These are phyloP conservation scores for Cryphonectria carpinicola DNA, from an alignment of 2,329 filamentous ascomycete genomes.

Conservation along the genomic window DNA sequence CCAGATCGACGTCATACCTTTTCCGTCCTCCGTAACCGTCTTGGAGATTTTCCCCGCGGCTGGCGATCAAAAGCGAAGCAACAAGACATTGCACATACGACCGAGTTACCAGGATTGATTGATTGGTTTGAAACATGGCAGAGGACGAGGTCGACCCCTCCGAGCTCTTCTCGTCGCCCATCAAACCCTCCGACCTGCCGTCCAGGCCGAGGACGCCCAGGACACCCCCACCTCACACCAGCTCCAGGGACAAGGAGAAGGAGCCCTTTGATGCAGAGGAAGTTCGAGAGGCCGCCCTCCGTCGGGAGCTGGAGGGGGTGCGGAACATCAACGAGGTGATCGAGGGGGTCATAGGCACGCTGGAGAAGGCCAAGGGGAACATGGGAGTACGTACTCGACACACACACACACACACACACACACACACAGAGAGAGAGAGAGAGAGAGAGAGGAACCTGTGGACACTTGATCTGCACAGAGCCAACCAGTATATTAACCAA, in stretches of 20 bases:
- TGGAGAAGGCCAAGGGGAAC: slow-evolving; percentile 74
- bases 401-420: not conserved
- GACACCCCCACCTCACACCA: slow-evolving; percentile 21
- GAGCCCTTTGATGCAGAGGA: slow-evolving; percentile 64
- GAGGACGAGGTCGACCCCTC: slow-evolving; percentile 49
- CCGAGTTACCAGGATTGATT: slow-evolving; percentile 2
- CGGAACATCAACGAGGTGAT: slow-evolving; percentile 87
- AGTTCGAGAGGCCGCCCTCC: slow-evolving; percentile 73
- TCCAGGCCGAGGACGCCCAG: slow-evolving; percentile 37
- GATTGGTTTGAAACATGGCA: slow-evolving; percentile 43
- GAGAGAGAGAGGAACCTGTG: not conserved
- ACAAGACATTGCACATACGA: not conserved
- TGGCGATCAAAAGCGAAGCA: not conserved
- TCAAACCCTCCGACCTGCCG: slow-evolving; percentile 37
- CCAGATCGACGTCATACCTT: not conserved
- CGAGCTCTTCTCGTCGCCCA: slow-evolving; percentile 44
- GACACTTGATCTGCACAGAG: not conserved
- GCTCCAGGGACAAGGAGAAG: slow-evolving; percentile 39
- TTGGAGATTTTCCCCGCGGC: not conserved
- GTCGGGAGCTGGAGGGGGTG: slow-evolving; percentile 79
- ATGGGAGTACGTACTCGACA: slow-evolving; percentile 64
- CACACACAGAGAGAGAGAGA: too few relatives aligned
- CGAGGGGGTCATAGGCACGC: slow-evolving; percentile 73
- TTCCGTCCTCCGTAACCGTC: not conserved
- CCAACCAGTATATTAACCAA: not conserved